Percentiles rank a stretch among this genome's conserved stretches.
Conservation (phyloP, 176 grass and related monocot species). For the Cocos nucifera region DNA sequence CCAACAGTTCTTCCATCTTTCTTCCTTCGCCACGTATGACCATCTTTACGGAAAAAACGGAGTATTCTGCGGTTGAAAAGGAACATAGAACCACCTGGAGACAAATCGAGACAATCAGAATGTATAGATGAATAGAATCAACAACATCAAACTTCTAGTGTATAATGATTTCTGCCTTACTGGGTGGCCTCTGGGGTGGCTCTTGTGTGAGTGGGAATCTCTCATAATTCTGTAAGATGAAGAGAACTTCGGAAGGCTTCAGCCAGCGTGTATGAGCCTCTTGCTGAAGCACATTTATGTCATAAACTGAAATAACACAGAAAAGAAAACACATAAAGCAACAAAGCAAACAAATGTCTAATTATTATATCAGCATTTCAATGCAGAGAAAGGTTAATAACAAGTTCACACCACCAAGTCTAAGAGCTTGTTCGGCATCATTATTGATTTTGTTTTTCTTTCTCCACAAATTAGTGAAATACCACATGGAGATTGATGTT, state of each 20-base stretch:
- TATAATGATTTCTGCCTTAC: slow-evolving; percentile 29
- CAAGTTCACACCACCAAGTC: too few species aligned
- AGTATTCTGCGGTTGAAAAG: slow-evolving; percentile 86
- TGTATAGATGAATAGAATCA: neutral
- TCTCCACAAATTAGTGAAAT: too few species aligned
- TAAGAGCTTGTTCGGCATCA: too few species aligned
- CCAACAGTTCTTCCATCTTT: slow-evolving; percentile 82
- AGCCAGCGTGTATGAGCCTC: slow-evolving; percentile 79
- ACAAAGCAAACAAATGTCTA: too few species aligned
- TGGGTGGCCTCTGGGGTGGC: slow-evolving; percentile 59
- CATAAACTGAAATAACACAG: slow-evolving; percentile 44
- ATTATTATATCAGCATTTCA: too few species aligned
- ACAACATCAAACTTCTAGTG: slow-evolving; percentile 6
- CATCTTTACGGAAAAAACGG: slow-evolving; percentile 92
- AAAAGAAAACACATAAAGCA: too few species aligned
- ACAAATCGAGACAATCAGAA: slow-evolving; percentile 13
- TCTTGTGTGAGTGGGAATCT: slow-evolving; percentile 46
- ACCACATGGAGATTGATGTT: too few species aligned
- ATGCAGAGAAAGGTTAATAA: too few species aligned
- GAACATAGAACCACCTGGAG: slow-evolving; percentile 84
- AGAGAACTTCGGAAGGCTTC: slow-evolving; percentile 84
- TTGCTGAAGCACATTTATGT: slow-evolving; percentile 60
- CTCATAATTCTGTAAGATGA: slow-evolving; percentile 80
- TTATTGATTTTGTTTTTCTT: too few species aligned
- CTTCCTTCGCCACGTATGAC: slow-evolving; percentile 88